Percentiles rank a stretch among this genome's conserved stretches.
Evolutionary conservation across 176 grass and related monocot genomes (phyloP).

Genomic region (Elaeis guineensis): DNA sequence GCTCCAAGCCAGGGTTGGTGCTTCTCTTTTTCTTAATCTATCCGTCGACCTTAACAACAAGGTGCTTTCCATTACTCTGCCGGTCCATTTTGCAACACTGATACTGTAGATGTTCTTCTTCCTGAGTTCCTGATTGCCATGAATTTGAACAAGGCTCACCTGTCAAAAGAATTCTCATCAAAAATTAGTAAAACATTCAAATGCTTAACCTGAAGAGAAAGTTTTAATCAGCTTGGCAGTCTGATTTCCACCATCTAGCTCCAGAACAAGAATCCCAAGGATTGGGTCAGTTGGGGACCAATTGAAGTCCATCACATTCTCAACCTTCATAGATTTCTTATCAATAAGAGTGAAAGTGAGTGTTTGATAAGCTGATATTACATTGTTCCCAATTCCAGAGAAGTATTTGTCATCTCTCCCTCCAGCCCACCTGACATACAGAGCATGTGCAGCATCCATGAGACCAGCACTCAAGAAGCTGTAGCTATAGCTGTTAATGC

Average conservation of each 20-base stretch:
- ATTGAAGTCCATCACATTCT: conserved; percentile 76
- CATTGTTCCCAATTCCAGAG: conserved; percentile 85
- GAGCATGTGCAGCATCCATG: conserved; percentile 4
- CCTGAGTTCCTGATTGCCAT: conserved; percentile 75
- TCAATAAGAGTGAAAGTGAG: conserved; percentile 72
- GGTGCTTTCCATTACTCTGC: conserved; percentile 89
- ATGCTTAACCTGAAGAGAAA: neutral
- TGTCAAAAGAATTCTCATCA: conserved; percentile 15
- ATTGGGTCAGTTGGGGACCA: conserved; percentile 85
- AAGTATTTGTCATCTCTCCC: conserved; percentile 96
- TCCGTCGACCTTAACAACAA: conserved; percentile 85
- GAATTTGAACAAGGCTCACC: conserved; percentile 90
- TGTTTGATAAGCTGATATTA: conserved; percentile 79
- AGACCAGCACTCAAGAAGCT: conserved; percentile 4
- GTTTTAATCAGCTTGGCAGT: conserved; percentile 53
- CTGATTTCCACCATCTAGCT: conserved; percentile 86
- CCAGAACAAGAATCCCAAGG: conserved; percentile 64
- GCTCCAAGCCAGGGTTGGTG: conserved; percentile 80
- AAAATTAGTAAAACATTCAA: neutral
- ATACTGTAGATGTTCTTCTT: conserved; percentile 94
- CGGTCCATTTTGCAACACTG: conserved; percentile 86
- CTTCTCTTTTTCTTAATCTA: conserved; percentile 97
- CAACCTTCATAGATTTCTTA: conserved; percentile 89
- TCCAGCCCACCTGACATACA: conserved; percentile 51
- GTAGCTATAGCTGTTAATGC: too few relatives aligned